phyloP scores from a whole-genome alignment of 345 rosid species.

The Dipteronia sinensis region DNA sequence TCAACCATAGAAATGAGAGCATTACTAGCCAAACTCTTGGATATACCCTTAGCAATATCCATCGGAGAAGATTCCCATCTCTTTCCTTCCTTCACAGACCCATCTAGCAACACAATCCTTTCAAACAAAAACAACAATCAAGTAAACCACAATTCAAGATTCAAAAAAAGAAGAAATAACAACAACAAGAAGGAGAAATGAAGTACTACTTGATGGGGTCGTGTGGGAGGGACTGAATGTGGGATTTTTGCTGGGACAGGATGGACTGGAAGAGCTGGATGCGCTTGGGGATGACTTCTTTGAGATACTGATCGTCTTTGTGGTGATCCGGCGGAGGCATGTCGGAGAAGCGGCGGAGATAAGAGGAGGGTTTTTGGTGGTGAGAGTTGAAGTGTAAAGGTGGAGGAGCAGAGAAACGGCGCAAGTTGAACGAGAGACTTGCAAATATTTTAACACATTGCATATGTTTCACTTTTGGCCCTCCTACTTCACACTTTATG shows the following conservation, averaged over 20 bases:
- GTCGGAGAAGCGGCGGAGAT: constrained; percentile 33
- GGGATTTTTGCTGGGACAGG: constrained; percentile 58
- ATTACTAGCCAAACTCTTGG: constrained; percentile 66
- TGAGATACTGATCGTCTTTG: constrained; percentile 68
- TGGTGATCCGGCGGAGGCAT: constrained; percentile 51
- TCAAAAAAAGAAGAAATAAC: neutral
- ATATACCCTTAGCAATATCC: constrained; percentile 69
- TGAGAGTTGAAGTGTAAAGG: constrained; percentile 17
- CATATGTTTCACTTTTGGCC: constrained; percentile 10
- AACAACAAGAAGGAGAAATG: neutral
- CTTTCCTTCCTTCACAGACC: constrained; percentile 85
- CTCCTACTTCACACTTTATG: constrained; percentile 3
- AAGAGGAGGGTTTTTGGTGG: constrained; percentile 21
- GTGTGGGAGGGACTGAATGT: constrained; percentile 56
- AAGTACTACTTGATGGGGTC: constrained; percentile 81
- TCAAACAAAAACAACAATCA: constrained; percentile 8
- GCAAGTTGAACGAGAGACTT: constrained; percentile 30
- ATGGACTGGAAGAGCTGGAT: constrained; percentile 67
- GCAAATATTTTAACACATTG: constrained; percentile 32
- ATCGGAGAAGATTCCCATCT: constrained; percentile 76
- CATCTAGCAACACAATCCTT: constrained; percentile 70
- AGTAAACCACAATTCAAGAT: too few relatives aligned
- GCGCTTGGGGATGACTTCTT: constrained; percentile 61
- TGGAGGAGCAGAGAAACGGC: constrained; percentile 33
- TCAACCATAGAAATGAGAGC: constrained; percentile 78